Evolutionary conservation across 768 basidiomycete genomes (phyloP).

Genomic region (Xerocomus potaroensis): DNA sequence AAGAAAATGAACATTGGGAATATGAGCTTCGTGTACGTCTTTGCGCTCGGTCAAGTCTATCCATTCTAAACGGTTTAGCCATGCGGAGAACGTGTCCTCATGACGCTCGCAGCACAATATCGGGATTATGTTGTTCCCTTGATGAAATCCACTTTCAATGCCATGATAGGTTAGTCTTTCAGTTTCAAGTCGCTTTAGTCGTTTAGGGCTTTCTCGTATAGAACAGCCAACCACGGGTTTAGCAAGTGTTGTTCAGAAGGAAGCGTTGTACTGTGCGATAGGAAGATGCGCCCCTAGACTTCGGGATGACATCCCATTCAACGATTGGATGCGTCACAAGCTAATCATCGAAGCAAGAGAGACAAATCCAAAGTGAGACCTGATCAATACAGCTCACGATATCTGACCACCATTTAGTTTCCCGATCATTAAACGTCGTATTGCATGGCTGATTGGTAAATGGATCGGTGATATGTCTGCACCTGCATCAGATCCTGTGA

Average conservation of each 20-base stretch:
- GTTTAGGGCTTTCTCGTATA: constrained; percentile 11
- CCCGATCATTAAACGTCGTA: constrained; percentile 89
- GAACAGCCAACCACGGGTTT: constrained; percentile 51
- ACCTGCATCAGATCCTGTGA: constrained; percentile 51
- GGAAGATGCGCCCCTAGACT: constrained; percentile 74
- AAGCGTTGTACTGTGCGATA: constrained; percentile 84
- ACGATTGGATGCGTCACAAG: constrained; percentile 61
- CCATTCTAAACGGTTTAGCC: constrained; percentile 46
- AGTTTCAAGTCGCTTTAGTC: background rate
- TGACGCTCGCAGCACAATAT: constrained; percentile 72
- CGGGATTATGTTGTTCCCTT: constrained; percentile 64
- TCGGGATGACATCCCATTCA: constrained; percentile 61
- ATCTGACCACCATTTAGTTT: constrained; percentile 46
- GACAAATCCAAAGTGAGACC: constrained; percentile 52
- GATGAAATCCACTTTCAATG: constrained; percentile 54
- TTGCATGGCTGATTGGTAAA: constrained; percentile 92
- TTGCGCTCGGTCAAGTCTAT: background rate
- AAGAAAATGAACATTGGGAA: constrained; percentile 90
- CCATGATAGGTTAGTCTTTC: constrained; percentile 47
- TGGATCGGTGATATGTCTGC: constrained; percentile 73
- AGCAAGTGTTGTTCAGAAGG: constrained; percentile 65
- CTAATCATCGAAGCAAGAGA: constrained; percentile 57
- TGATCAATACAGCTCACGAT: background rate
- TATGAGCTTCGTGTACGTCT: constrained; percentile 79
- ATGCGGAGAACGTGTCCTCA: constrained; percentile 88